phyloP scores from a whole-genome alignment of 2,329 filamentous ascomycete genomes.

The Apiospora koreana region DNA sequence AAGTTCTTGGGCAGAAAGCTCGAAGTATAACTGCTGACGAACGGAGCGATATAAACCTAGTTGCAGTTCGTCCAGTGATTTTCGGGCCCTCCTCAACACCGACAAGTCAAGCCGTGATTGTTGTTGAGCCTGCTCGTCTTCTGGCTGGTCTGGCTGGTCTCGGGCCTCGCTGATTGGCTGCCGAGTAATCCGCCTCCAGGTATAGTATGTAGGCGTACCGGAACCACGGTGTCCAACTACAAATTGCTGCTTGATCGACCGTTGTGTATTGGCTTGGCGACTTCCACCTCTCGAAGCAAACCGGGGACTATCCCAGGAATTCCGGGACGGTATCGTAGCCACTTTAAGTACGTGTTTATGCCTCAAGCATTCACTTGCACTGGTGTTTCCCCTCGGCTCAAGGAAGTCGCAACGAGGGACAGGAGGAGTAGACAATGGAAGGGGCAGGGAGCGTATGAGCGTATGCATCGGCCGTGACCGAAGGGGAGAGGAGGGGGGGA shows the following conservation, averaged over 20 bases:
- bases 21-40: constrained; percentile 9
- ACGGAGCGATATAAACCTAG: constrained; percentile 12
- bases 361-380: background rate
- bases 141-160: background rate
- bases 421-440: background rate
- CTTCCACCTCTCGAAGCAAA: background rate
- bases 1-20: constrained; percentile 13
- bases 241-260: constrained; percentile 7
- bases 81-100: constrained; percentile 8
- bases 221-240: constrained; percentile 5
- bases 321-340: background rate
- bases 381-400: background rate
- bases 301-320: constrained; percentile 3
- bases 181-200: background rate
- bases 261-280: constrained; percentile 9
- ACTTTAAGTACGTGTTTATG: background rate
- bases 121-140: background rate
- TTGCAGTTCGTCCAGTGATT: constrained; percentile 4
- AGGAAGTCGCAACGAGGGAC: background rate
- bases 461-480: background rate
- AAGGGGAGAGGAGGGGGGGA: background rate
- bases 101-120: constrained; percentile 2
- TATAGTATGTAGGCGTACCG: background rate
- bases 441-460: background rate
- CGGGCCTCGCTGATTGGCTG: background rate